These are phyloP conservation scores for Coniella vitis DNA, from an alignment of 2,329 filamentous ascomycete species.

Conservation along the genomic window DNA sequence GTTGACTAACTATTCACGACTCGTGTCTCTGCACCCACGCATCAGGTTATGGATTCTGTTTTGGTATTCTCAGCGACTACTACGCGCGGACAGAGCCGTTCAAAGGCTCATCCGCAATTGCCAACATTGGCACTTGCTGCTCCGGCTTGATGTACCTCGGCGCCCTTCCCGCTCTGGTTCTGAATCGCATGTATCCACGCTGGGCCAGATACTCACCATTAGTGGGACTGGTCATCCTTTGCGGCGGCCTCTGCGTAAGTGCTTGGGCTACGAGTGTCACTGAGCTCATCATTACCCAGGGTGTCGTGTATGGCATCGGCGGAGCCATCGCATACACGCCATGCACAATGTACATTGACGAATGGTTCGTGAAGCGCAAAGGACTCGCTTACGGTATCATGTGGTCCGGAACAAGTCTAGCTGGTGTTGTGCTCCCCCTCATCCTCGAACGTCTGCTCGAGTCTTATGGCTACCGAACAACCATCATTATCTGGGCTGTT, in stretches of 20 bases:
- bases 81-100: constrained; percentile 57
- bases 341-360: constrained; percentile 51
- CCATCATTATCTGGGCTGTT: constrained; percentile 47
- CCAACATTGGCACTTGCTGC: constrained; percentile 38
- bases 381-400: constrained; percentile 59
- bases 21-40: not conserved
- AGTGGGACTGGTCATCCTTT: constrained; percentile 43
- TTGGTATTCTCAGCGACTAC: constrained; percentile 65
- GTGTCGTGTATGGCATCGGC: constrained; percentile 53
- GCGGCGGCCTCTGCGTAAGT: constrained; percentile 41
- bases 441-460: constrained; percentile 45
- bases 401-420: constrained; percentile 48
- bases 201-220: constrained; percentile 36
- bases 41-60: constrained; percentile 60
- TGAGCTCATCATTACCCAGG: constrained; percentile 54
- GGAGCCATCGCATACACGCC: constrained; percentile 49
- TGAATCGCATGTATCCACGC: constrained; percentile 36
- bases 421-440: constrained; percentile 45
- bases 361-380: constrained; percentile 54
- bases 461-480: constrained; percentile 44
- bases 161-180: constrained; percentile 40
- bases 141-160: constrained; percentile 48
- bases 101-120: constrained; percentile 43
- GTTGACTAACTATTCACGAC: constrained; percentile 1
- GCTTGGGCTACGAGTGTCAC: constrained; percentile 46